Base-by-base conservation (phyloP, 345 rosid genomes). In the Eucalyptus viminalis region DNA sequence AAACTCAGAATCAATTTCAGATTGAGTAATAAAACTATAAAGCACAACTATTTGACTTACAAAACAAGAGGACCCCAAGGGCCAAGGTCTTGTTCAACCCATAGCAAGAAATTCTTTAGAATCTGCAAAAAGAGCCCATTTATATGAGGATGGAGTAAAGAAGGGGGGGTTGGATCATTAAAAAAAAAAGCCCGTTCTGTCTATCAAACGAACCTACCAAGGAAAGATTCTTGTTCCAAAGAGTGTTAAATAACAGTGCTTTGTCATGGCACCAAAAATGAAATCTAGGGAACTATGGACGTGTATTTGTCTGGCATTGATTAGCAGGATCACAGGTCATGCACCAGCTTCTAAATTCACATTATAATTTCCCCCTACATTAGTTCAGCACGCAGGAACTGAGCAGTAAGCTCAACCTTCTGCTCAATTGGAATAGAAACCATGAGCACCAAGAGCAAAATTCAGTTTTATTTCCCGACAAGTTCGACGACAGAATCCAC, bases 81-180 rank as follows among this genome's bases (percentile, higher is more conserved):
- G 49, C 99, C 99, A 87, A 98, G 97, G 91, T 98, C 99, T 91
- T 93, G 90, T 47, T 97, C 95, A 92, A 98, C 99, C 99, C 99
- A 98, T 93, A 94, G 80, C 89, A 98, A 92, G 94, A 98, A 98
- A 90, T 96, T 97, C 96, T 93, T 98, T 92, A 98, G 90, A 17
- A 96, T 94, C 99, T 98, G 97, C 92, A 94, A 31, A 88, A 89
- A 76, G 29, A 76, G 83, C 14, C 34, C 72, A 37, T 3, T 72
- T 43, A 34, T 9, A 72, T 72, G 45, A 76, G 83, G 47, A 21
- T 22, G 27, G 47, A 76, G 47, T 24, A 40, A 76, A 76, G 27
- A 9, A 5, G 27, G 45, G 83, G 5, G 47, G 27, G 2, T 21
- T 40, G 47, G 47, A 76, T 76, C 27, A 40, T 37, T 25, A 11